Evolutionary conservation across 2,329 filamentous ascomycete species (phyloP).

Genomic region (Colletotrichum sp.): DNA sequence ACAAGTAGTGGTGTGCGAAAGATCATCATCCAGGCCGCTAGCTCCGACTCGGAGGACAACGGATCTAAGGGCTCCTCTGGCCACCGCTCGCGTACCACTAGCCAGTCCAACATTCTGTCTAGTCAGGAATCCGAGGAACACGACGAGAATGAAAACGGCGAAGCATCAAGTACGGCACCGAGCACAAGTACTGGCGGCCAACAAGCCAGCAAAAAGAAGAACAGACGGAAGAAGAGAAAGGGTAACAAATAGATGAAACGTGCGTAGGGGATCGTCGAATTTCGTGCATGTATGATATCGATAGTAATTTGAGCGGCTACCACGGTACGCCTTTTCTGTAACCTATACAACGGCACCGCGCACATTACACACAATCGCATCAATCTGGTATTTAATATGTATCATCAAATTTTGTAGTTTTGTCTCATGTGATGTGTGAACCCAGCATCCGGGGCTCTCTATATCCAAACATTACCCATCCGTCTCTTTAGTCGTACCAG

Average conservation of each 20-base stretch:
- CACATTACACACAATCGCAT: not conserved
- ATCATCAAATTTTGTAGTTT: not conserved
- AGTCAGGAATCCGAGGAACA: slow-evolving; percentile 5
- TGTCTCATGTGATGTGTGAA: not conserved
- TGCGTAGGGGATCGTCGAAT: not conserved
- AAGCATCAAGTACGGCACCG: slow-evolving; percentile 7
- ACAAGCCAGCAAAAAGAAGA: slow-evolving; percentile 37
- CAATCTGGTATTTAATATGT: not conserved
- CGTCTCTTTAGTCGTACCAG: slow-evolving; percentile 72
- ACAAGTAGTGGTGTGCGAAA: slow-evolving; percentile 22
- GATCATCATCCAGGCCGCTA: slow-evolving; percentile 22
- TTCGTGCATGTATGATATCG: slow-evolving; percentile 9
- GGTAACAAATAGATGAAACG: slow-evolving; percentile 29
- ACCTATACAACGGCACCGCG: not conserved
- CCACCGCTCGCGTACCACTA: slow-evolving; percentile 7
- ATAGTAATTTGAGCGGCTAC: not conserved
- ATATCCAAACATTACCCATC: not conserved
- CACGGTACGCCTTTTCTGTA: not conserved
- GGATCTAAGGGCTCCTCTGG: slow-evolving; percentile 17
- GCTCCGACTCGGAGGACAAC: slow-evolving; percentile 20
- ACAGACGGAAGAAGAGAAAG: slow-evolving; percentile 42
- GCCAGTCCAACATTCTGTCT: not conserved
- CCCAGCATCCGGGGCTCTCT: not conserved
- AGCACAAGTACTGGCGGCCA: slow-evolving; percentile 7
- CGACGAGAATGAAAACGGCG: slow-evolving; percentile 9